Percentiles rank a stretch among this genome's conserved stretches.
Conservation (phyloP, 2,329 filamentous ascomycete species). For the Aspergillus aculeatus region DNA sequence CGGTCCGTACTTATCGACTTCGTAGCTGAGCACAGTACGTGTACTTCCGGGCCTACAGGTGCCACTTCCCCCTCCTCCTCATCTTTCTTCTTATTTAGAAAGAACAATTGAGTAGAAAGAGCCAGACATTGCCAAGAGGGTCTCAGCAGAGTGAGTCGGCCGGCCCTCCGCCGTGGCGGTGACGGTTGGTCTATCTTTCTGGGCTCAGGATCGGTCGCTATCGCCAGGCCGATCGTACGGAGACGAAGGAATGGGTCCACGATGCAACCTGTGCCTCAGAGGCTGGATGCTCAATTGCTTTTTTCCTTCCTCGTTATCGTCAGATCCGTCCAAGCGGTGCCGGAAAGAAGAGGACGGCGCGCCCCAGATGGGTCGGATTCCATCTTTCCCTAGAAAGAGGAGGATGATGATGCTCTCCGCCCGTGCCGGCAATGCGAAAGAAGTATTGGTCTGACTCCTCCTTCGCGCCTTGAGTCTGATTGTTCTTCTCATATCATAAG, state of each 20-base stretch:
- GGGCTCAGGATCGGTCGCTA: neutral
- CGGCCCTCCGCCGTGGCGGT: constrained; percentile 12
- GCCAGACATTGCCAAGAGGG: neutral
- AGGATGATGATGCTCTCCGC: neutral
- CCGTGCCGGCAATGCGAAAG: too few species aligned
- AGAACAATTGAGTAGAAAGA: neutral
- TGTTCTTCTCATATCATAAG: neutral
- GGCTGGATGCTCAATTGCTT: constrained; percentile 6
- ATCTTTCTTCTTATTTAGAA: too few species aligned
- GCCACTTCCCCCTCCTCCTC: neutral
- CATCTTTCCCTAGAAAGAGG: neutral
- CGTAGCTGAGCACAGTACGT: too few species aligned
- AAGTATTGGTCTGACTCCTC: neutral
- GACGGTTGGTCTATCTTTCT: constrained; percentile 4
- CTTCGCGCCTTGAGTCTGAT: neutral
- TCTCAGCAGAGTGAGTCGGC: neutral
- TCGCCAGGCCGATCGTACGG: constrained; percentile 3
- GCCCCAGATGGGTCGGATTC: neutral
- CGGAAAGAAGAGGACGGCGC: neutral
- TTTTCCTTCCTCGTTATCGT: constrained; percentile 3
- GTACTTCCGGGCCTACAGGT: neutral
- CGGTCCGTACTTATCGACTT: too few species aligned
- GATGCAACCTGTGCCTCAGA: constrained; percentile 7
- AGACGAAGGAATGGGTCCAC: constrained; percentile 8
- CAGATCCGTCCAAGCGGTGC: constrained; percentile 4